These are phyloP conservation scores for Mallotus japonicus DNA, from an alignment of 441 rosid species.

Conservation along the genomic window DNA sequence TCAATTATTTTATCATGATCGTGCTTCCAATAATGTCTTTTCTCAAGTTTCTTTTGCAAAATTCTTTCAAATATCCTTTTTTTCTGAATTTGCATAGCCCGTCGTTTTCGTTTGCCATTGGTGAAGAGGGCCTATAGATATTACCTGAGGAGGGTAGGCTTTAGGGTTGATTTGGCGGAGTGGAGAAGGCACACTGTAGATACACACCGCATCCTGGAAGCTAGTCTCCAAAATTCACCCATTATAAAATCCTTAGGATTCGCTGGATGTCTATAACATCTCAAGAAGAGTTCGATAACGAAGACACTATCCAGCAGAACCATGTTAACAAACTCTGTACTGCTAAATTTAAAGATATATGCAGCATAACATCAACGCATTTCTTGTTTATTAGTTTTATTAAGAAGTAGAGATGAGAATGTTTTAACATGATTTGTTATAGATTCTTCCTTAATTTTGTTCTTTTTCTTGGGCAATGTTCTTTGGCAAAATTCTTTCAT, in stretches of 20 bases:
- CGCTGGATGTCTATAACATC: neutral
- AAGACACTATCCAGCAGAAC: slow-evolving; percentile 31
- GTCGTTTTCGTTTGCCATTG: no score
- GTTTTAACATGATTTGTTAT: neutral
- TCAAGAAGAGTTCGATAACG: slow-evolving; percentile 30
- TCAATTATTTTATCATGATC: no score
- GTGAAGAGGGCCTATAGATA: no score
- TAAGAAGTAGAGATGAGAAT: neutral
- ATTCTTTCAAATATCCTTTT: no score
- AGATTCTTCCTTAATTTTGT: no score
- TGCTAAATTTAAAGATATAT: neutral
- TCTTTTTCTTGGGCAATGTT: neutral
- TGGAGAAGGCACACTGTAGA: no score
- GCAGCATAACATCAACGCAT: slow-evolving; percentile 23
- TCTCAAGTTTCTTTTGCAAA: no score
- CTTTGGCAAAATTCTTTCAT: slow-evolving; percentile 16
- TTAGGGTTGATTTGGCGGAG: no score
- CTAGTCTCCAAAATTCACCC: slow-evolving; percentile 26
- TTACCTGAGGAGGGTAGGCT: no score
- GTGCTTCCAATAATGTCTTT: no score
- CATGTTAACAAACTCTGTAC: slow-evolving; percentile 5
- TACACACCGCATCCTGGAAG: no score
- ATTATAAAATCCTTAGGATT: slow-evolving; percentile 14
- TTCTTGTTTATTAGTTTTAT: neutral
- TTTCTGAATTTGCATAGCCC: no score